Percentiles rank a stretch among this genome's conserved stretches.
These are phyloP conservation scores for Scheffersomyces lignicola DNA, from an alignment of 1,139 yeast species.

Conservation along the genomic window DNA sequence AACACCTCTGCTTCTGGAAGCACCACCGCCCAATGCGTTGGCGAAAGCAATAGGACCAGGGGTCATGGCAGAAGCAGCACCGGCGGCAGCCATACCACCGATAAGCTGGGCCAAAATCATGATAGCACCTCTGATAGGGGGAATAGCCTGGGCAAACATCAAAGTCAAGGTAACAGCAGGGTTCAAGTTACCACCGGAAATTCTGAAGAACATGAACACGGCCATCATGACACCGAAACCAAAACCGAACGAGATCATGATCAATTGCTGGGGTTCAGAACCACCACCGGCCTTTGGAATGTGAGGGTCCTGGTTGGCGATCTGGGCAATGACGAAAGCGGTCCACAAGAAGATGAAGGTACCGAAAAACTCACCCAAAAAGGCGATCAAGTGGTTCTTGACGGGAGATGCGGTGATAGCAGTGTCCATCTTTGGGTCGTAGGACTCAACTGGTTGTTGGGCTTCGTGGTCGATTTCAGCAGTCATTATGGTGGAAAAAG, in stretches of 20 bases:
- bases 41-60: constrained; percentile 78
- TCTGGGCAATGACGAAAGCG: constrained; percentile 82
- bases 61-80: constrained; percentile 83
- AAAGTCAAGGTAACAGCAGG: constrained; percentile 84
- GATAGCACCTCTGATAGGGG: constrained; percentile 68
- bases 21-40: constrained; percentile 71
- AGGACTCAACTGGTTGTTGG: constrained; percentile 27
- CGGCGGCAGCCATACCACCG: constrained; percentile 93
- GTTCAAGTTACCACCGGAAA: constrained; percentile 88
- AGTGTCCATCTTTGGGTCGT: constrained; percentile 26
- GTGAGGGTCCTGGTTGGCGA: constrained; percentile 68
- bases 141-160: constrained; percentile 67
- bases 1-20: constrained; percentile 73
- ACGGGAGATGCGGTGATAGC: constrained; percentile 20
- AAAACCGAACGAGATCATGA: constrained; percentile 85
- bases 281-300: constrained; percentile 33
- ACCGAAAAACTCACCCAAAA: constrained; percentile 70
- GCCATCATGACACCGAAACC: constrained; percentile 83
- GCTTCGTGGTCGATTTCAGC: constrained; percentile 30
- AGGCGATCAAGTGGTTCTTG: constrained; percentile 37
- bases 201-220: constrained; percentile 72
- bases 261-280: constrained; percentile 66
- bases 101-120: constrained; percentile 69
- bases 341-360: constrained; percentile 82
- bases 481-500: constrained; percentile 15